These are phyloP conservation scores for Ophiocordyceps robertsii DNA, from an alignment of 2,329 filamentous ascomycete species.

Conservation along the genomic window DNA sequence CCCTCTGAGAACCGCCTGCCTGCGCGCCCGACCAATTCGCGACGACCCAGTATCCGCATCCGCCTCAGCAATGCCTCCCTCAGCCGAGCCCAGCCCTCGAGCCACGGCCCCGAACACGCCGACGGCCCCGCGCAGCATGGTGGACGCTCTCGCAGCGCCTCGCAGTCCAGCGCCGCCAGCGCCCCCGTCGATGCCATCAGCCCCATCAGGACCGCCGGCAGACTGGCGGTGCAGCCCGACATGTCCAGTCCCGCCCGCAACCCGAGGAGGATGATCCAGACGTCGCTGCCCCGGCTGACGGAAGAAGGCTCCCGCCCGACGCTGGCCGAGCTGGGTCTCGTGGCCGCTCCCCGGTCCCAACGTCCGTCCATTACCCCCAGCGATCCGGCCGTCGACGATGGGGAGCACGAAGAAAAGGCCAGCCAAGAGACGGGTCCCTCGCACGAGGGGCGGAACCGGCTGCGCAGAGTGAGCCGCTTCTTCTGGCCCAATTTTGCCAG, in stretches of 20 bases:
- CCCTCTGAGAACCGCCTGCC: too few species aligned
- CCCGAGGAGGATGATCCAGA: slow-evolving; percentile 17
- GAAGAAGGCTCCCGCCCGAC: slow-evolving; percentile 23
- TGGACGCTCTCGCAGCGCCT: slow-evolving; percentile 18
- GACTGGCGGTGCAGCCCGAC: neutral
- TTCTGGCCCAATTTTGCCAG: slow-evolving; percentile 1
- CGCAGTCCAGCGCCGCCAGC: slow-evolving; percentile 17
- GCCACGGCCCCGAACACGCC: too few species aligned
- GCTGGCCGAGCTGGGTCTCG: slow-evolving; percentile 20
- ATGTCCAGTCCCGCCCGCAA: slow-evolving; percentile 8
- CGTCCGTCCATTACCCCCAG: neutral
- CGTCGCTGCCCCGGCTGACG: slow-evolving; percentile 23
- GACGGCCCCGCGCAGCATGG: too few species aligned
- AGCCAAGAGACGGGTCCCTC: neutral
- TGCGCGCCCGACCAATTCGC: neutral
- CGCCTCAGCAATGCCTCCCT: slow-evolving; percentile 3
- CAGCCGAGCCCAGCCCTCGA: too few species aligned
- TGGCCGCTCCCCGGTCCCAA: slow-evolving; percentile 6
- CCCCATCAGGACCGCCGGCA: neutral
- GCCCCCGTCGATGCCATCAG: slow-evolving; percentile 7
- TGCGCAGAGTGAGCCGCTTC: slow-evolving; percentile 1
- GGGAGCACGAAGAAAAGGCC: neutral
- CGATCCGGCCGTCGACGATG: neutral
- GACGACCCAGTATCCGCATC: slow-evolving; percentile 12
- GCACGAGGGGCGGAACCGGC: neutral